Conservation (phyloP, 176 grass and related monocot species). For the Canna indica region DNA sequence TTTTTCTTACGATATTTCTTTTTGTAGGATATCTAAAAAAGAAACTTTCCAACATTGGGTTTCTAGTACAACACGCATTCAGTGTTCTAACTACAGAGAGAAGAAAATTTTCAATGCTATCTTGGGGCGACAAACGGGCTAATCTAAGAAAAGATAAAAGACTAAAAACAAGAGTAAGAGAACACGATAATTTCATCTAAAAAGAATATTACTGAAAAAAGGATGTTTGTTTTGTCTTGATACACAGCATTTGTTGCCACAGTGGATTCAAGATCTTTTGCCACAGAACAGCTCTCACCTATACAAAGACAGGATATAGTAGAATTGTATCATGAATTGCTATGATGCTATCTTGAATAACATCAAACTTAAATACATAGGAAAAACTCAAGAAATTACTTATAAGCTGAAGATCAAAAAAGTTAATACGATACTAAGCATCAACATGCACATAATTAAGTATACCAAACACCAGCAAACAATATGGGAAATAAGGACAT, state of each 20-base stretch:
- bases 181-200: background rate
- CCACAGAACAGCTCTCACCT: constrained; percentile 98
- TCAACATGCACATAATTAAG: background rate
- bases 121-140: background rate
- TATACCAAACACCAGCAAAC: background rate
- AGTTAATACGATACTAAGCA: background rate
- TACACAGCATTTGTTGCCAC: constrained; percentile 86
- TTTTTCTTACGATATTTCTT: background rate
- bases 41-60: background rate
- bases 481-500: background rate
- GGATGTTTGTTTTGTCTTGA: constrained; percentile 98
- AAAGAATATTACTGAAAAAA: constrained; percentile 71
- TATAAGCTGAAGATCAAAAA: background rate
- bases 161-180: background rate
- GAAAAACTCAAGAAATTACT: background rate
- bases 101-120: background rate
- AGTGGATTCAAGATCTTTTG: constrained; percentile 76
- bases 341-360: too few species aligned
- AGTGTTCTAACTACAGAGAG: background rate
- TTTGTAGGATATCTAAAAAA: background rate
- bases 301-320: constrained; percentile 21
- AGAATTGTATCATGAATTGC: background rate
- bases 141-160: background rate
- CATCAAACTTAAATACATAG: background rate
- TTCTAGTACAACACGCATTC: background rate